phyloP scores from a whole-genome alignment of 2,329 filamentous ascomycete genomes.

The Ceratocystis destructans region DNA sequence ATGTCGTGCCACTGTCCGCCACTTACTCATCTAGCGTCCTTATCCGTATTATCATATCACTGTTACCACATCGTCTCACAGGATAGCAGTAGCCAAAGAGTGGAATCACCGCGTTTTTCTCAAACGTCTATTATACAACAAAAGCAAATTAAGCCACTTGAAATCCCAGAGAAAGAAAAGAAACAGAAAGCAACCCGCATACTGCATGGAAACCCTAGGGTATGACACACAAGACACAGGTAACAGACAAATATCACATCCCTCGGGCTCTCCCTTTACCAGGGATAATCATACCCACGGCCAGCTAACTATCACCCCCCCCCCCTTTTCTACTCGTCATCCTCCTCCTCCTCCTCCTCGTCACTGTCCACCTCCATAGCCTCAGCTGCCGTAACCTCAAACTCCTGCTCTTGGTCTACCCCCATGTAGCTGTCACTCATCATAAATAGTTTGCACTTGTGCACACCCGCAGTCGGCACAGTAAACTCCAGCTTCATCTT shows the following conservation, averaged over 20 bases:
- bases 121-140: neutral
- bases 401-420: slow-evolving; percentile 88
- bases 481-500: slow-evolving; percentile 77
- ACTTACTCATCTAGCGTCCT: neutral
- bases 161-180: neutral
- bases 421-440: slow-evolving; percentile 97
- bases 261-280: neutral
- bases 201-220: neutral
- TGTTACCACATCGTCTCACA: neutral
- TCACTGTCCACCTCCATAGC: slow-evolving; percentile 91
- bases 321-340: slow-evolving; percentile 32
- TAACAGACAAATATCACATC: neutral
- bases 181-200: neutral
- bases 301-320: slow-evolving; percentile 1
- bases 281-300: neutral
- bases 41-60: neutral
- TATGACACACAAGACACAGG: neutral
- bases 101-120: neutral
- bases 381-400: slow-evolving; percentile 73
- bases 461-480: slow-evolving; percentile 68
- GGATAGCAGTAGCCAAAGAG: neutral
- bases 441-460: slow-evolving; percentile 79
- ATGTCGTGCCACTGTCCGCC: neutral
- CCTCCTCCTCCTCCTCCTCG: slow-evolving; percentile 42
- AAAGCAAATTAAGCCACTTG: neutral